Evolutionary conservation across 495 filamentous ascomycete species (phyloP).

Genomic region (Tricharina praecox): DNA sequence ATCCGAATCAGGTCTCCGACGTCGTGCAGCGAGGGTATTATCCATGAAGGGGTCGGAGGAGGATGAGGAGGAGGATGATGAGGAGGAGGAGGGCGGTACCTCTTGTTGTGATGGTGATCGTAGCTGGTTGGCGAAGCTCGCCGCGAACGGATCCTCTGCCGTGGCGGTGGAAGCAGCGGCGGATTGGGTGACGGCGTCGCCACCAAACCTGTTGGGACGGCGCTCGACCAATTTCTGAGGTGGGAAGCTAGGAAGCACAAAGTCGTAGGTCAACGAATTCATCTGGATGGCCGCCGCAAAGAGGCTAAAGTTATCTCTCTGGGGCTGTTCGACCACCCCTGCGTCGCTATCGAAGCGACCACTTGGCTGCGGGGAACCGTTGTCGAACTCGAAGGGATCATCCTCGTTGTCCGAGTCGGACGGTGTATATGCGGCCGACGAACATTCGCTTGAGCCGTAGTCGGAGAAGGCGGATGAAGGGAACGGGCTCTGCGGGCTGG

Average conservation of each 20-base stretch:
- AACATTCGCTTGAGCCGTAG: slow-evolving; percentile 25
- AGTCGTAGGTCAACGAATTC: slow-evolving; percentile 17
- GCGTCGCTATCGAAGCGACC: neutral
- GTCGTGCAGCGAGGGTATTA: slow-evolving; percentile 5
- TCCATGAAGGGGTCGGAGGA: slow-evolving; percentile 1
- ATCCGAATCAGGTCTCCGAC: neutral
- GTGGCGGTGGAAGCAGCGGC: neutral
- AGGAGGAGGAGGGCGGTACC: neutral
- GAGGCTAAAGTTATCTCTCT: slow-evolving; percentile 15
- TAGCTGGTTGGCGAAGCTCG: neutral
- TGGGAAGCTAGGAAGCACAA: slow-evolving; percentile 20
- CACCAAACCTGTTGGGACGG: neutral
- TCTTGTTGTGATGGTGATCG: neutral
- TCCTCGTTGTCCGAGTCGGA: slow-evolving; percentile 21
- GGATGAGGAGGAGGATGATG: neutral
- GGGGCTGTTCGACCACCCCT: neutral
- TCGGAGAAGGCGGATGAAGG: slow-evolving; percentile 25
- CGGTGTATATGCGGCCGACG: slow-evolving; percentile 19
- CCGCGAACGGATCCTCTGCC: slow-evolving; percentile 1
- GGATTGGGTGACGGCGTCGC: neutral
- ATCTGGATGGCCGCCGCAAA: slow-evolving; percentile 24
- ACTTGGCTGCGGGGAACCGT: neutral
- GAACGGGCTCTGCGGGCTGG: slow-evolving; percentile 19
- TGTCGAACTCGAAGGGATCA: slow-evolving; percentile 24
- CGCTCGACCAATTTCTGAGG: slow-evolving; percentile 11